Evolutionary conservation across 331 rosid genomes (phyloP).

Genomic region (Rhamnella rubrinervis): DNA sequence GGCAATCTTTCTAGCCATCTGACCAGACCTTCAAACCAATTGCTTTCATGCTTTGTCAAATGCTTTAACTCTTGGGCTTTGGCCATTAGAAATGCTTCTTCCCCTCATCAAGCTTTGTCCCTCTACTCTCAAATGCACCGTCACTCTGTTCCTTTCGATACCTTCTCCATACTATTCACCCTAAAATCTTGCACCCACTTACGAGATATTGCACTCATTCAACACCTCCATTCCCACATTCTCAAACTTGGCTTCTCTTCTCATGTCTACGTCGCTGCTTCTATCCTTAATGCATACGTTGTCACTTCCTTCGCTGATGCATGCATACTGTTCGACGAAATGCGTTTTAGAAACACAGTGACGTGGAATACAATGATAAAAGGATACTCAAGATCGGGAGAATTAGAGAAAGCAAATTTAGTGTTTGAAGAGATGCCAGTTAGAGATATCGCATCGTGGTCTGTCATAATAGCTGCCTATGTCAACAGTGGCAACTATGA

Average conservation of each 20-base stretch:
- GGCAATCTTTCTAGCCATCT: not conserved
- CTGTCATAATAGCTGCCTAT: conserved; percentile 58
- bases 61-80: conserved; percentile 42
- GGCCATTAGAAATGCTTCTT: conserved; percentile 46
- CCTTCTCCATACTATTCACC: conserved; percentile 50
- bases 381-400: conserved; percentile 46
- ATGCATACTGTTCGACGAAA: conserved; percentile 55
- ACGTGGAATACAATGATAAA: conserved; percentile 65
- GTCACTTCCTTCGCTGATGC: conserved; percentile 36
- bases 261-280: conserved; percentile 43
- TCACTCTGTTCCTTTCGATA: conserved; percentile 32
- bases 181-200: conserved; percentile 53
- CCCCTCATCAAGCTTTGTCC: conserved; percentile 39
- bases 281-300: conserved; percentile 37
- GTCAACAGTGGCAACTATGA: conserved; percentile 18
- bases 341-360: conserved; percentile 47
- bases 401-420: conserved; percentile 32
- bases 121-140: conserved; percentile 51
- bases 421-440: conserved; percentile 48
- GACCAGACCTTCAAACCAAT: conserved; percentile 12
- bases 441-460: conserved; percentile 50
- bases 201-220: conserved; percentile 23
- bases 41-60: conserved; percentile 10
- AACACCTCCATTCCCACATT: conserved; percentile 60
- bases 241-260: conserved; percentile 50